Base-by-base conservation (phyloP, 2,329 filamentous ascomycete genomes). In the Metarhizium rileyi region DNA sequence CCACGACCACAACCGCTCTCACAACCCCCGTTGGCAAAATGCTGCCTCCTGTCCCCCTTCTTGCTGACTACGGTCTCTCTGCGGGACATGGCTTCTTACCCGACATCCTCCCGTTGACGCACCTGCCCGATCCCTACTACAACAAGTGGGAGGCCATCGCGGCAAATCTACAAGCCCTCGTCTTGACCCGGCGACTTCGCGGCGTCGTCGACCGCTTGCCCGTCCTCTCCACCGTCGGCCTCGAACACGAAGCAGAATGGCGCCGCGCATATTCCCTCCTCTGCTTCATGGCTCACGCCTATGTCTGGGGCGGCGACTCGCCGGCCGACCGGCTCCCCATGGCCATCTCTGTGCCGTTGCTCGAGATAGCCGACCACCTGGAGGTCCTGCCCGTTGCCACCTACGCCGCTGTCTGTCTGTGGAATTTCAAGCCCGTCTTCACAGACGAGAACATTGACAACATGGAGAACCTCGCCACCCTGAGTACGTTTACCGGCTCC, bases 341-440 rank as follows among this genome's bases (percentile, higher is more conserved):
- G 25, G 75, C 88, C 51, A 81, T 98, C 55, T 88, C 91, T 5
- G 78, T 90, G 27, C 93, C 93, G 0, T 78, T 97, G 56, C 74
- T 95, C 47, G 71, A 83, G 55, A 78, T 94, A 44, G 91, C 87
- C 57, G 73, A 78, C 42, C 81, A 82, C 53, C 79, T 98, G 18
- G 87, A 97, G 61, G 75, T 98, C 25, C 90, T 88, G 6, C 87
- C 90, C 1, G 91, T 98, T 26, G 93, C 91, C 44, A 96, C 91
- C 18, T 98, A 96, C 64, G 89, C 93, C 6, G 88, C 86, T 7
- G 75, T 96, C 4, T 91, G 88, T 56, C 76, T 98, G 25, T 98
- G 93, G 93, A 98, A 98, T 70, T 97, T 90, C 75, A 91, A 90
- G 67, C 88, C 90, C 0, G 78, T 97, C 49, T 96, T 97, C 63